A percentile compares a stretch with the other conserved stretches of the same genome.
phyloP scores from a whole-genome alignment of 2,329 filamentous ascomycete species.

The Ophiocordyceps unilateralis region DNA sequence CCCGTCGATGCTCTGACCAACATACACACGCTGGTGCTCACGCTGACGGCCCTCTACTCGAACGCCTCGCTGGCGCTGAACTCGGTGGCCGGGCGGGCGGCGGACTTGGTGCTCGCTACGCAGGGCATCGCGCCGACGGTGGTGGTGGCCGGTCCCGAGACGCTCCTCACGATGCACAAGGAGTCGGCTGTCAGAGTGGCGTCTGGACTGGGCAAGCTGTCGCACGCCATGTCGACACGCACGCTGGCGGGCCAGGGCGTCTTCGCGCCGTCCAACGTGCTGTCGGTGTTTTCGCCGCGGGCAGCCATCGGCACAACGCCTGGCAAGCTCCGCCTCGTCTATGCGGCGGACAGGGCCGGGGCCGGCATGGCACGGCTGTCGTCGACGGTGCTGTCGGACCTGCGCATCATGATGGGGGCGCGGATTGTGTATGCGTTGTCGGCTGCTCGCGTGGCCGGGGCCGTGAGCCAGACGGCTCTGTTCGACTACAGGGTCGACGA shows the following conservation, averaged over 20 bases:
- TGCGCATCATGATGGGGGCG: constrained; percentile 65
- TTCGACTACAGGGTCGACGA: constrained; percentile 62
- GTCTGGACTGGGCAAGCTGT: constrained; percentile 45
- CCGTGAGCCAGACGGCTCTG: constrained; percentile 70
- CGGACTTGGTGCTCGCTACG: constrained; percentile 57
- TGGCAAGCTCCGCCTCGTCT: constrained; percentile 66
- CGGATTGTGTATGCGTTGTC: constrained; percentile 76
- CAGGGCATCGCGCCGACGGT: constrained; percentile 66
- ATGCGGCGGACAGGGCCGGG: constrained; percentile 57
- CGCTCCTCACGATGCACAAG: constrained; percentile 50
- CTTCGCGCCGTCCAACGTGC: constrained; percentile 39
- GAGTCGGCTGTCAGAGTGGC: constrained; percentile 41
- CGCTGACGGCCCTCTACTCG: constrained; percentile 66
- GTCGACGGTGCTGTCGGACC: constrained; percentile 55
- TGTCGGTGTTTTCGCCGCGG: constrained; percentile 35
- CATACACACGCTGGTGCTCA: constrained; percentile 63
- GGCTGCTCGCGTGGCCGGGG: constrained; percentile 67
- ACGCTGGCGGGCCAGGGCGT: constrained; percentile 52
- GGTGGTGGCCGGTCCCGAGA: constrained; percentile 59
- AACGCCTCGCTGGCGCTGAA: constrained; percentile 79
- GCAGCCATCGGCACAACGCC: constrained; percentile 42
- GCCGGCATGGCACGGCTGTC: constrained; percentile 45
- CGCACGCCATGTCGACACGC: constrained; percentile 56
- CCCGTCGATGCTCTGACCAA: constrained; percentile 67
- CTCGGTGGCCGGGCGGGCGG: constrained; percentile 60